Evolutionary conservation across 176 grass and related monocot genomes (phyloP).

Genomic region (Poa annua): DNA sequence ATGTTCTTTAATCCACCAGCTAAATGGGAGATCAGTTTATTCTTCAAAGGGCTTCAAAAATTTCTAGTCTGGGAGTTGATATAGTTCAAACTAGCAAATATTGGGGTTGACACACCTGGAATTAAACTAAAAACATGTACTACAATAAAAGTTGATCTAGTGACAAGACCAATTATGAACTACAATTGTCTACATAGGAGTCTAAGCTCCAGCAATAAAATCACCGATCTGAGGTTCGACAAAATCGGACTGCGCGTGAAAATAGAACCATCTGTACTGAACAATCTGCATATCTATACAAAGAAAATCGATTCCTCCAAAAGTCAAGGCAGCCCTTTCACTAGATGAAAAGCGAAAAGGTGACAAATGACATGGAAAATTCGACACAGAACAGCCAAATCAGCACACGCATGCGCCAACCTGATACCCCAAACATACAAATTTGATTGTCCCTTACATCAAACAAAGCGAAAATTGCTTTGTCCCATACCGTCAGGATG

Average conservation of each 20-base stretch:
- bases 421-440: constrained; percentile 18
- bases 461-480: too few species aligned
- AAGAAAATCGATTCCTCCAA: not conserved
- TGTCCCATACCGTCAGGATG: not conserved
- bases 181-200: not conserved
- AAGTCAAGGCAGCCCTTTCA: not conserved
- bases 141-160: not conserved
- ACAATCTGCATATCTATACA: not conserved
- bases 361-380: constrained; percentile 15
- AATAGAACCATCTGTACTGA: not conserved
- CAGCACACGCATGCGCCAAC: not conserved
- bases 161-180: not conserved
- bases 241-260: not conserved
- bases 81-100: not conserved
- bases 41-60: not conserved
- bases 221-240: not conserved
- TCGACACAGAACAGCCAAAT: not conserved
- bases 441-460: not conserved
- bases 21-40: not conserved
- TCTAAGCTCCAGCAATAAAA: constrained; percentile 19
- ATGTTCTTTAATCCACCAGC: constrained; percentile 6
- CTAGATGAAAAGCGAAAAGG: not conserved
- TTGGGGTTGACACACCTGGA: not conserved
- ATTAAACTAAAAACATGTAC: not conserved
- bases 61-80: not conserved